These are phyloP conservation scores for Diversispora epigaea DNA, from an alignment of 192 early-diverging fungal genomes.

Conservation along the genomic window DNA sequence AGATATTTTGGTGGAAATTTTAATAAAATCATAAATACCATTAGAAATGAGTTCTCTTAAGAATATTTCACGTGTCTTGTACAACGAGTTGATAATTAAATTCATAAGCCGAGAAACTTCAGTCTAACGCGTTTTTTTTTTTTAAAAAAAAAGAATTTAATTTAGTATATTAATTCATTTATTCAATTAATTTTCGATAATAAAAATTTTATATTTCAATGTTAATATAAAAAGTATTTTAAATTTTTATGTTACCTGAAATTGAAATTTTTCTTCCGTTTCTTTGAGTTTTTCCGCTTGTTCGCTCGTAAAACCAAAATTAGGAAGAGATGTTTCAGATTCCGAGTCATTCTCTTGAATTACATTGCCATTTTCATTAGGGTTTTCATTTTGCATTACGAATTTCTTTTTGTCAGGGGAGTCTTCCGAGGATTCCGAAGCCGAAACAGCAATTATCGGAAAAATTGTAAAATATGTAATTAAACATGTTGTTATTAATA, in stretches of 20 bases:
- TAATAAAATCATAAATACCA: slow-evolving; percentile 35
- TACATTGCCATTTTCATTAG: not conserved
- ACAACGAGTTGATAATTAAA: slow-evolving; percentile 94
- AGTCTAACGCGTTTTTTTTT: slow-evolving; percentile 51
- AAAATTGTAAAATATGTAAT: not conserved
- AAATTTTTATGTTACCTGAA: slow-evolving; percentile 6
- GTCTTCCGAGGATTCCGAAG: not conserved
- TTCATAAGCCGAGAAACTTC: slow-evolving; percentile 90
- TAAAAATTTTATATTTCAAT: not conserved
- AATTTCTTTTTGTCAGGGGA: not conserved
- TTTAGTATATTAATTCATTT: not conserved
- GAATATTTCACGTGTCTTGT: slow-evolving; percentile 95
- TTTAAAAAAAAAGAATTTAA: not conserved
- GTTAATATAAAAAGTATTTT: no score
- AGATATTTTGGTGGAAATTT: not conserved
- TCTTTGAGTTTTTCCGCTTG: slow-evolving; percentile 5
- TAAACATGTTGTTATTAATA: slow-evolving; percentile 3
- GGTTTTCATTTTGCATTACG: not conserved
- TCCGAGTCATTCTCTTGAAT: not conserved
- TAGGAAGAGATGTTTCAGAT: not conserved
- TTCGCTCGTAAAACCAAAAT: slow-evolving; percentile 9
- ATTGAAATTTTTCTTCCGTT: slow-evolving; percentile 26
- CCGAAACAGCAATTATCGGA: not conserved
- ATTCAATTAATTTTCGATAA: not conserved
- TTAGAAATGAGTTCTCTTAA: slow-evolving; percentile 96